Conservation (phyloP, 2,329 filamentous ascomycete genomes). For the Xylariaceae sp. region DNA sequence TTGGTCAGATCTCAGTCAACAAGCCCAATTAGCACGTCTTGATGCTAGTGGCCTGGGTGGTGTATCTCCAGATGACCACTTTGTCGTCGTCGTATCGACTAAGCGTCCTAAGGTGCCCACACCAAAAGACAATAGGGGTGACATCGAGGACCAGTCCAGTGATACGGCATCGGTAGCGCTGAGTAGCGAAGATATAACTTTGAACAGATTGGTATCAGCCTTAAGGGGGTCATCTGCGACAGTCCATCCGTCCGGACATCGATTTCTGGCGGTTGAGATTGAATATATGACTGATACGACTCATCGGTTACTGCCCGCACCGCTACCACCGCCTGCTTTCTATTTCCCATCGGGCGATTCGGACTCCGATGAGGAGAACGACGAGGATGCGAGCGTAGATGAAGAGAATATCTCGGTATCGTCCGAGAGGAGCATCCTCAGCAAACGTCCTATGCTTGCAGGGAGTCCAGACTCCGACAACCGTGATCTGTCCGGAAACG, state of each 20-base stretch:
- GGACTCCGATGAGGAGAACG: conserved; percentile 24
- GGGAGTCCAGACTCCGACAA: conserved; percentile 71
- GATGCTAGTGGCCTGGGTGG: conserved; percentile 56
- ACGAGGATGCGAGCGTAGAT: conserved; percentile 16
- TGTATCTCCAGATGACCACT: conserved; percentile 59
- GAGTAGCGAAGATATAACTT: conserved; percentile 38
- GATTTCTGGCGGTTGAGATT: conserved; percentile 34
- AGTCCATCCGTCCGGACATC: neutral
- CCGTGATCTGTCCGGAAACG: conserved; percentile 71
- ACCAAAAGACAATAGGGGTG: conserved; percentile 1
- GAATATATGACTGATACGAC: conserved; percentile 42
- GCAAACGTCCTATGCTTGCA: conserved; percentile 24
- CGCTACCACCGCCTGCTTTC: conserved; percentile 48
- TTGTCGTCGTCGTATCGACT: conserved; percentile 51
- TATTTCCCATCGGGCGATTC: conserved; percentile 46
- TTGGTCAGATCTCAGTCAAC: conserved; percentile 43
- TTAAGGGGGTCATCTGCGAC: conserved; percentile 36
- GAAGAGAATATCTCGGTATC: conserved; percentile 20
- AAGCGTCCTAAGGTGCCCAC: conserved; percentile 34
- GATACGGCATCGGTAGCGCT: conserved; percentile 14
- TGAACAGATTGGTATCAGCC: conserved; percentile 39
- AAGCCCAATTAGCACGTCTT: conserved; percentile 37
- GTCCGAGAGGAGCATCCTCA: conserved; percentile 19
- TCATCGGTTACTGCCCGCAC: conserved; percentile 41
- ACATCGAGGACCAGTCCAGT: conserved; percentile 6